Conservation (phyloP, 257 asterid genomes). For the Cordia subcordata region DNA sequence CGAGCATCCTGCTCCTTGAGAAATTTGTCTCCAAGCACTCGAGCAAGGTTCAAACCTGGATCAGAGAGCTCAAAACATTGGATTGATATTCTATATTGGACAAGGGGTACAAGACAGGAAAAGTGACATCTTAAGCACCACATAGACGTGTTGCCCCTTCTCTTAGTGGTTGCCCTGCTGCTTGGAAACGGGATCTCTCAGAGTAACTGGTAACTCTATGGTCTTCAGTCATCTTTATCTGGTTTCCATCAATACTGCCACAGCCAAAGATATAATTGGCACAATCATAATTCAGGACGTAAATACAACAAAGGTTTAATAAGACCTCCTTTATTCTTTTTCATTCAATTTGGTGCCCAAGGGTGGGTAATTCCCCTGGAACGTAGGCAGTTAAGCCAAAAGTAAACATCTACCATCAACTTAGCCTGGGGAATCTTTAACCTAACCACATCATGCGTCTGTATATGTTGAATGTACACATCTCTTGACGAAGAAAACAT, state of each 20-base stretch:
- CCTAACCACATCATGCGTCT: too few species aligned
- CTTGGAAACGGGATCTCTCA: slow-evolving; percentile 78
- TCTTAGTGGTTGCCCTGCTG: slow-evolving; percentile 70
- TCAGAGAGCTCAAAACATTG: slow-evolving; percentile 11
- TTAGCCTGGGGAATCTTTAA: too few species aligned
- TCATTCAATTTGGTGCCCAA: too few species aligned
- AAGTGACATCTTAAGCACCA: slow-evolving; percentile 42
- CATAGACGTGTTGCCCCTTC: slow-evolving; percentile 92
- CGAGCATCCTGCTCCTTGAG: slow-evolving; percentile 90
- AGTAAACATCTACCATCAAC: too few species aligned
- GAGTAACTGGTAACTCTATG: slow-evolving; percentile 73
- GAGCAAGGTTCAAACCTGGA: slow-evolving; percentile 86
- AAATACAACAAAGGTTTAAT: too few species aligned
- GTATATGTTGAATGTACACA: too few species aligned
- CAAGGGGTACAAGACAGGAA: slow-evolving; percentile 4
- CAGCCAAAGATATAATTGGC: slow-evolving; percentile 8
- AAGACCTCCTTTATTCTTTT: too few species aligned
- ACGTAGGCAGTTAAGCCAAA: too few species aligned
- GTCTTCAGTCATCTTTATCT: slow-evolving; percentile 94
- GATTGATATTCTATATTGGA: slow-evolving; percentile 10
- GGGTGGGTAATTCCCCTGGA: too few species aligned
- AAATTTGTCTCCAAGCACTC: slow-evolving; percentile 98
- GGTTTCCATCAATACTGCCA: slow-evolving; percentile 76
- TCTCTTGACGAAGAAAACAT: too few species aligned
- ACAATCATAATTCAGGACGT: too few species aligned